Percentiles rank a stretch among this genome's conserved stretches.
Conservation (phyloP, 2,329 filamentous ascomycete species). For the Aspergillaceae sp. region DNA sequence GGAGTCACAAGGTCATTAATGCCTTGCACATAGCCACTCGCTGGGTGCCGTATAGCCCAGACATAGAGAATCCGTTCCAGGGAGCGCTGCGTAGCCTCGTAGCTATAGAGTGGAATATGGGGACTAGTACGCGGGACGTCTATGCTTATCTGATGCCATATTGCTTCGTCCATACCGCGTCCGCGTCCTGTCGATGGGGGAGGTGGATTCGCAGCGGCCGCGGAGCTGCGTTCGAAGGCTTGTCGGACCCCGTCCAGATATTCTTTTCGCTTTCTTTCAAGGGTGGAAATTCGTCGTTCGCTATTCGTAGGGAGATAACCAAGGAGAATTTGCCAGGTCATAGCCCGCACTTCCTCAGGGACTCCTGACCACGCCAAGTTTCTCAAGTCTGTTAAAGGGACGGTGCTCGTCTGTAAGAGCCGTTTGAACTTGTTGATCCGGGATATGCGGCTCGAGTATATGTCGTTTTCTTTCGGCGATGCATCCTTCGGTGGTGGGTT, state of each 20-base stretch:
- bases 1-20: constrained; percentile 98
- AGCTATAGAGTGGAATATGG: constrained; percentile 88
- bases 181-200: constrained; percentile 45
- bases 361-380: constrained; percentile 88
- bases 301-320: constrained; percentile 96
- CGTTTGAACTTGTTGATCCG: constrained; percentile 99
- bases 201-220: constrained; percentile 33
- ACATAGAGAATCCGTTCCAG: constrained; percentile 92
- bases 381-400: constrained; percentile 74
- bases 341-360: constrained; percentile 88
- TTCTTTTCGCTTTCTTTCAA: constrained; percentile 92
- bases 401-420: constrained; percentile 83
- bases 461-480: constrained; percentile 73
- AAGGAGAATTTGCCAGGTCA: constrained; percentile 96
- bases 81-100: constrained; percentile 90
- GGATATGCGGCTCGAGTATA: constrained; percentile 75
- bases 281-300: constrained; percentile 76
- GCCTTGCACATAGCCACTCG: constrained; percentile 94
- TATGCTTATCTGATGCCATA: constrained; percentile 99
- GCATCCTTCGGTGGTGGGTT: constrained; percentile 65
- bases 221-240: constrained; percentile 50
- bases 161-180: constrained; percentile 83
- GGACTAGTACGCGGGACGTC: constrained; percentile 95
- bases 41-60: constrained; percentile 95
- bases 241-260: constrained; percentile 83